Percentiles rank a stretch among this genome's conserved stretches.
phyloP scores from a whole-genome alignment of 495 filamentous ascomycete genomes.

The Apodospora peruviana region DNA sequence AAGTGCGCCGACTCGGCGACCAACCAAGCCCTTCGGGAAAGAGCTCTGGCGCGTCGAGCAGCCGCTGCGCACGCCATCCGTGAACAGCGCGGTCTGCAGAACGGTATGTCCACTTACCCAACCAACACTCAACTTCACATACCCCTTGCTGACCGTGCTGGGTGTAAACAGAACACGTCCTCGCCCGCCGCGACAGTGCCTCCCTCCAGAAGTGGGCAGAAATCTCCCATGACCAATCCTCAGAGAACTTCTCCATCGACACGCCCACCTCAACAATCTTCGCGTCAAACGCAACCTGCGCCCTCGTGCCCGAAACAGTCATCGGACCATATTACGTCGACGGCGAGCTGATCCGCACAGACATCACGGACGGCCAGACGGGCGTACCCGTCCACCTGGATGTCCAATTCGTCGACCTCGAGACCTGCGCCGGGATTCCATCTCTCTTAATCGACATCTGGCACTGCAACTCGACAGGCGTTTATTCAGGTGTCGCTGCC shows the following conservation, averaged over 20 bases:
- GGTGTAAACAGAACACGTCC: conserved; percentile 7
- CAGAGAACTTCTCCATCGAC: conserved; percentile 24
- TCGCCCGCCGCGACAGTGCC: conserved; percentile 33
- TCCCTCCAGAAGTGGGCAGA: conserved; percentile 32
- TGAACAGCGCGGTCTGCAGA: conserved; percentile 41
- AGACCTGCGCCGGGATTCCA: conserved; percentile 50
- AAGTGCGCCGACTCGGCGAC: conserved; percentile 27
- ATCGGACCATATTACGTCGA: conserved; percentile 50
- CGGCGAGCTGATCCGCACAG: conserved; percentile 41
- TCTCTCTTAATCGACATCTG: conserved; percentile 52
- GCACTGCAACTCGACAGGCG: conserved; percentile 46
- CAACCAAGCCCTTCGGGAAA: conserved; percentile 22
- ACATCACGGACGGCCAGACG: conserved; percentile 37
- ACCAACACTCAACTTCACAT: background rate
- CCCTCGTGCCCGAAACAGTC: conserved; percentile 45
- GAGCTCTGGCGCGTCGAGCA: conserved; percentile 29
- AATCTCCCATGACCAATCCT: conserved; percentile 30
- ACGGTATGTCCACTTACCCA: conserved; percentile 27
- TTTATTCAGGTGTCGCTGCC: conserved; percentile 51
- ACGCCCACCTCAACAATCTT: conserved; percentile 45
- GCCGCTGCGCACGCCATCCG: conserved; percentile 38
- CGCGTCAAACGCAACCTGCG: conserved; percentile 41
- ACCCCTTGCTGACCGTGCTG: conserved; percentile 2
- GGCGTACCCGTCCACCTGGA: conserved; percentile 42
- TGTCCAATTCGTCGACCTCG: conserved; percentile 49